Conservation (phyloP, 108 stramenopile species). For the Pelagomonas calceolata region DNA sequence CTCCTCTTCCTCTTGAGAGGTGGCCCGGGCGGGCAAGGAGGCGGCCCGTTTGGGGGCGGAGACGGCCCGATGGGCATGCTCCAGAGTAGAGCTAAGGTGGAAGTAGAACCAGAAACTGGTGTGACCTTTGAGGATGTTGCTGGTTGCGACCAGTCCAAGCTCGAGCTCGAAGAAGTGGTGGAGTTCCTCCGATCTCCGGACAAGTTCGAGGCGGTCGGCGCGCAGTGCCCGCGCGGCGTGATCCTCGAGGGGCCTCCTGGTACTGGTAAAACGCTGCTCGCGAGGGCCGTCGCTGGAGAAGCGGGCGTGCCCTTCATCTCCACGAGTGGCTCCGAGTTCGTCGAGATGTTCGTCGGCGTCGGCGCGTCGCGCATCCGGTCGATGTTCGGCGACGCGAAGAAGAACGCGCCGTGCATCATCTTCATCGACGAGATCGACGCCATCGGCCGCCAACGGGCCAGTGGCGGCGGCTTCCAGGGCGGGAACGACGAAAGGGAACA, state of each 20-base stretch:
- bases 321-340: constrained; percentile 85
- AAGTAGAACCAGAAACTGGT: constrained; percentile 13
- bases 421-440: constrained; percentile 99
- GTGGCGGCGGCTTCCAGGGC: constrained; percentile 59
- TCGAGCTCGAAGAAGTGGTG: constrained; percentile 49
- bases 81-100: no score
- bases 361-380: constrained; percentile 75
- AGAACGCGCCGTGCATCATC: constrained; percentile 83
- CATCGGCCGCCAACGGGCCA: constrained; percentile 54
- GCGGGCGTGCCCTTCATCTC: constrained; percentile 88
- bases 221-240: constrained; percentile 46
- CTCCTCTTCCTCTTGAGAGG: no score
- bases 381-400: constrained; percentile 77
- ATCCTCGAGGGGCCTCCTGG: constrained; percentile 55
- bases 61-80: no score
- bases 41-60: no score
- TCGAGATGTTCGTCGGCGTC: constrained; percentile 83
- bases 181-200: constrained; percentile 31
- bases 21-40: no score
- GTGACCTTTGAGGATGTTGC: constrained; percentile 46
- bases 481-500: constrained; percentile 92
- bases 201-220: constrained; percentile 42
- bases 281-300: constrained; percentile 96
- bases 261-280: constrained; percentile 92
- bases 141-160: constrained; percentile 50